These are phyloP conservation scores for Ophiostoma quercus DNA, from an alignment of 2,329 filamentous ascomycete species.

Conservation along the genomic window DNA sequence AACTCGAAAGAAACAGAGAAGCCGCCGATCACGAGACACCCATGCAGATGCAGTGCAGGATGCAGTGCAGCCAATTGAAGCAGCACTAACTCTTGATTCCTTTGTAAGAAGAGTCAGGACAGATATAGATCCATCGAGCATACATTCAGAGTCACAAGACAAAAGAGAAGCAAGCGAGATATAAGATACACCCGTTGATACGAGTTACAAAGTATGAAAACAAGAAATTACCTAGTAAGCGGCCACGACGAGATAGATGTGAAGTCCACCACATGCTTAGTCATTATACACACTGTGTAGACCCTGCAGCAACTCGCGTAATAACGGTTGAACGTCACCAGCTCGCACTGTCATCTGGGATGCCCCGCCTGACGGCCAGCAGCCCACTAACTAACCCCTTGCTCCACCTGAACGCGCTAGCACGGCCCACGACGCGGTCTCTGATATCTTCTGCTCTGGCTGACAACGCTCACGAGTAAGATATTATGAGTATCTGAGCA, in stretches of 20 bases:
- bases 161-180: background rate
- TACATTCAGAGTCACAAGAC: background rate
- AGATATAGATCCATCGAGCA: background rate
- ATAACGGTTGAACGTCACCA: background rate
- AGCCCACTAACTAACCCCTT: background rate
- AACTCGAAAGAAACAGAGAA: background rate
- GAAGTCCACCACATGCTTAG: background rate
- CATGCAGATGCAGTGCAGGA: background rate
- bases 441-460: background rate
- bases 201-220: background rate
- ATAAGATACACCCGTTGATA: background rate
- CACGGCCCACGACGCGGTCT: background rate
- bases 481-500: no score
- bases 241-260: background rate
- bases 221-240: background rate
- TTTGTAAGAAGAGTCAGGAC: background rate
- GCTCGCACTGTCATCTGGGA: background rate
- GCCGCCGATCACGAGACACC: background rate
- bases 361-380: background rate
- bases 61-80: background rate
- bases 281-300: background rate
- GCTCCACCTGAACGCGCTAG: constrained; percentile 4
- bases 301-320: background rate
- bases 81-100: background rate
- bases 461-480: background rate